Conservation (phyloP, 2,329 filamentous ascomycete genomes). For the Hirsutella minnesotensis region DNA sequence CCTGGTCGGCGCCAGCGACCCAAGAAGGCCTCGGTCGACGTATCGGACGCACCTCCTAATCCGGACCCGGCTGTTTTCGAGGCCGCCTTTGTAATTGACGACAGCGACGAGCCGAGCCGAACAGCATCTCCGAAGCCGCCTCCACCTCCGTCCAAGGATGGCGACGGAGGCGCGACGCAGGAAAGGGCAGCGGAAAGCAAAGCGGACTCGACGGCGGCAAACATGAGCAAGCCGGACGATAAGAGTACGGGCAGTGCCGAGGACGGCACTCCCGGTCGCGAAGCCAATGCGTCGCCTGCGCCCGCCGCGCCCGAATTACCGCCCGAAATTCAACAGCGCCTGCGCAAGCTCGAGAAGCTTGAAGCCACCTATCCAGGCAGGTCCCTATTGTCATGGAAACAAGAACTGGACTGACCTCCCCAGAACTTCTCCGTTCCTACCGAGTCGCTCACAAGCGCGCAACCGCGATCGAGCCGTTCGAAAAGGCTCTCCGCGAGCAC, state of each 20-base stretch:
- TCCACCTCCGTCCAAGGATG: conserved; percentile 22
- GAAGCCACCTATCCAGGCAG: conserved; percentile 77
- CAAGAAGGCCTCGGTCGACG: conserved; percentile 26
- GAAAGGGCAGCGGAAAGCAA: conserved; percentile 13
- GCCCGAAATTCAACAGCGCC: conserved; percentile 59
- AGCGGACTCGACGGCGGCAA: conserved; percentile 10
- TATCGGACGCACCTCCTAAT: conserved; percentile 31
- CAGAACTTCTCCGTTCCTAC: conserved; percentile 84
- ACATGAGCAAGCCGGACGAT: conserved; percentile 9
- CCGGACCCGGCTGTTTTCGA: conserved; percentile 85
- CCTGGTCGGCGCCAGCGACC: conserved; percentile 13
- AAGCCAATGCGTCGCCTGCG: conserved; percentile 4
- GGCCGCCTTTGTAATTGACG: conserved; percentile 74
- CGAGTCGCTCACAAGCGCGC: conserved; percentile 80
- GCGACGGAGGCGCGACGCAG: conserved; percentile 6
- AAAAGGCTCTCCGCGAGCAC: conserved; percentile 80
- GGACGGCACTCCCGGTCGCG: conserved; percentile 1
- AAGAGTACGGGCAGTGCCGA: conserved; percentile 6
- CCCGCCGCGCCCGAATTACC: conserved; percentile 44
- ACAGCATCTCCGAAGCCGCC: conserved; percentile 43
- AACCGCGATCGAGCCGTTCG: conserved; percentile 83
- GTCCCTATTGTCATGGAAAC: conserved; percentile 1
- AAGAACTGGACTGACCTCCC: background rate
- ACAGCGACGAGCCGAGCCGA: conserved; percentile 59
- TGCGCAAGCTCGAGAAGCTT: conserved; percentile 81